Evolutionary conservation across 495 filamentous ascomycete genomes (phyloP).

Genomic region (Penicillium canescens): DNA sequence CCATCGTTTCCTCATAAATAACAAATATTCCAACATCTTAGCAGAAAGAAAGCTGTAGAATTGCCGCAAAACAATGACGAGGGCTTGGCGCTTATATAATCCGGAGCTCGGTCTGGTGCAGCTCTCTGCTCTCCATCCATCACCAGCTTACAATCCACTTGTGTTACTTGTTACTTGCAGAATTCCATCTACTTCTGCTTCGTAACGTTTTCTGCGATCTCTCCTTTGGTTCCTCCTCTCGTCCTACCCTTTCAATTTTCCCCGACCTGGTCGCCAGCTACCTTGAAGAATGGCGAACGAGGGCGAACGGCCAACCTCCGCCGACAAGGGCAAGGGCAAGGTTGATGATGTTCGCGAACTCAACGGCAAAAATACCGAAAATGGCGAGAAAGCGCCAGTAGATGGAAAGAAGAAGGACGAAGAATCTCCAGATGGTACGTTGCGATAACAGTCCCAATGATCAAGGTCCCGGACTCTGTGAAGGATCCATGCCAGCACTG

Average conservation of each 20-base stretch:
- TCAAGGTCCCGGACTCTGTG: constrained; percentile 11
- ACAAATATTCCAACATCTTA: neutral
- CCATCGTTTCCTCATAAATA: neutral
- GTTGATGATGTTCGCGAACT: constrained; percentile 61
- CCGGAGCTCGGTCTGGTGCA: constrained; percentile 34
- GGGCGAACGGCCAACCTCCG: constrained; percentile 77
- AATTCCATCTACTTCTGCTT: constrained; percentile 16
- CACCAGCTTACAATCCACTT: constrained; percentile 43
- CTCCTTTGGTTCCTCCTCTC: neutral
- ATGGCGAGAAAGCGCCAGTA: constrained; percentile 64
- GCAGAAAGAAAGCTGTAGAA: constrained; percentile 1
- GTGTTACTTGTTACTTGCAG: constrained; percentile 33
- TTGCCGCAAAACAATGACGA: constrained; percentile 26
- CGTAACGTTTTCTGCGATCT: constrained; percentile 6
- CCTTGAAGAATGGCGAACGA: constrained; percentile 80
- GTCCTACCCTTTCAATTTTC: constrained; percentile 8
- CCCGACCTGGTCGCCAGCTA: constrained; percentile 36
- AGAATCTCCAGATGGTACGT: constrained; percentile 56
- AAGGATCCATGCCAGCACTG: neutral
- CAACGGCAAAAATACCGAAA: constrained; percentile 63
- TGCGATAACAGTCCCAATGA: constrained; percentile 5
- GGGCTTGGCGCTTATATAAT: constrained; percentile 40
- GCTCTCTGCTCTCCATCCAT: constrained; percentile 37
- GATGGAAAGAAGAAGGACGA: constrained; percentile 78
- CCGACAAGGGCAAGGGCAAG: constrained; percentile 97